Evolutionary conservation across 1,139 yeast species (phyloP), one percentile per base, ranked within the genome.

Genomic region (Yamadazyma membranifaciens): DNA sequence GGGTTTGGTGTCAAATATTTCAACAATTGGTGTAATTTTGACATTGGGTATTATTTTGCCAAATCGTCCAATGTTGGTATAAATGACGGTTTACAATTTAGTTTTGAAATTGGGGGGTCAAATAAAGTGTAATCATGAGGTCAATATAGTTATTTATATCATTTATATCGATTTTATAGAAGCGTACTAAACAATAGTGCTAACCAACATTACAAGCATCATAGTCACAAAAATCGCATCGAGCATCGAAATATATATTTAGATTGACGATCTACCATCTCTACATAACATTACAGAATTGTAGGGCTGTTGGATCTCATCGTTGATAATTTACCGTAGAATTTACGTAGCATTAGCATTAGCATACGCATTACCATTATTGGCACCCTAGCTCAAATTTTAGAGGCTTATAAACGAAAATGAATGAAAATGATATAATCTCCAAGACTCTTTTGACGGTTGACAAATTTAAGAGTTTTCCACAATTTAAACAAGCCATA

Each of bases 61-160:
- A 57, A 56, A 38, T 58, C 71, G 44, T 44, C 59, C 26, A 54
- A 51, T 11, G 42, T 42, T 22, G 76, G 74, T 3, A 54, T 69
- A 32, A 67, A 64, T 37, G 73, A 73, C 38, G 80, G 81, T 0
- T 62, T 76, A 39, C 78, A 70, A 44, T 68, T 76, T 47, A 62
- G 69, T 34, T 62, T 76, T 26, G 62, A 79, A 2, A 61, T 76
- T 31, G 76, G 75, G 9, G 76, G 74, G 1, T 61, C 70, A 12
- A 67, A 64, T 47, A 48, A 57, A 20, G 29, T 20, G 11, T 24
- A 34, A 27, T n/a, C 24, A 20, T 20, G 24, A 20, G 24, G 24
- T 20, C 24, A 20, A 7, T 20, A 20, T 20, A 20, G 7, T 20
- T 20, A 20, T 20, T 20, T 20, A 20, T 20, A 20, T 20, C 24